phyloP scores from a whole-genome alignment of 2,329 filamentous ascomycete species.

The Aspergillus cejpii region DNA sequence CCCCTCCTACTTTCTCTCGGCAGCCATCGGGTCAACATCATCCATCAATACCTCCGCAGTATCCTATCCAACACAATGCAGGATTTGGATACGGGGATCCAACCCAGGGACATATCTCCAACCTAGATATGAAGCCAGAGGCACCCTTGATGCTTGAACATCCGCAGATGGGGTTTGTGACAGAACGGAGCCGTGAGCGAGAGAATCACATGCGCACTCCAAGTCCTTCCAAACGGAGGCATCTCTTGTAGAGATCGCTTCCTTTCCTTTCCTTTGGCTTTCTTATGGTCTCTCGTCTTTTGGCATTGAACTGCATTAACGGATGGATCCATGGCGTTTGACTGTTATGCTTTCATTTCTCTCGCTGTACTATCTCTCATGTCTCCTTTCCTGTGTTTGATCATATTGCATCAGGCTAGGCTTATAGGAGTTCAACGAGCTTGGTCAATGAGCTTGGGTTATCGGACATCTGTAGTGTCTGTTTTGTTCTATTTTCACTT shows the following conservation, averaged over 20 bases:
- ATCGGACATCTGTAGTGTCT: no score
- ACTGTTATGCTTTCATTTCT: background rate
- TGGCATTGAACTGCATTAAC: background rate
- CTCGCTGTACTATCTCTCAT: background rate
- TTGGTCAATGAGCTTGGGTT: no score
- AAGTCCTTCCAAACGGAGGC: constrained; percentile 32
- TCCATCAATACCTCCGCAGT: constrained; percentile 18
- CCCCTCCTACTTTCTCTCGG: constrained; percentile 19
- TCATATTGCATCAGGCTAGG: no score
- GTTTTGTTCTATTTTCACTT: no score
- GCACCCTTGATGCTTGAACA: constrained; percentile 28
- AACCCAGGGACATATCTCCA: constrained; percentile 9
- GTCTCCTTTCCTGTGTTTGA: background rate
- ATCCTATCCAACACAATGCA: constrained; percentile 24
- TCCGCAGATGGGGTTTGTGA: constrained; percentile 27
- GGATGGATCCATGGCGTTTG: background rate
- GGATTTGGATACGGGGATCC: constrained; percentile 23
- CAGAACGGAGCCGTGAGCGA: constrained; percentile 27
- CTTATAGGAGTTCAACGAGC: no score
- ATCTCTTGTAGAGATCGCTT: constrained; percentile 12
- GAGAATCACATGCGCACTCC: constrained; percentile 33
- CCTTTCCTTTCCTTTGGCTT: background rate
- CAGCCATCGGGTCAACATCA: constrained; percentile 21
- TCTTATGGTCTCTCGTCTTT: background rate
- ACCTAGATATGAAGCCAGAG: constrained; percentile 23